phyloP scores from a whole-genome alignment of 768 basidiomycete genomes.

The Serpula lacrymans region DNA sequence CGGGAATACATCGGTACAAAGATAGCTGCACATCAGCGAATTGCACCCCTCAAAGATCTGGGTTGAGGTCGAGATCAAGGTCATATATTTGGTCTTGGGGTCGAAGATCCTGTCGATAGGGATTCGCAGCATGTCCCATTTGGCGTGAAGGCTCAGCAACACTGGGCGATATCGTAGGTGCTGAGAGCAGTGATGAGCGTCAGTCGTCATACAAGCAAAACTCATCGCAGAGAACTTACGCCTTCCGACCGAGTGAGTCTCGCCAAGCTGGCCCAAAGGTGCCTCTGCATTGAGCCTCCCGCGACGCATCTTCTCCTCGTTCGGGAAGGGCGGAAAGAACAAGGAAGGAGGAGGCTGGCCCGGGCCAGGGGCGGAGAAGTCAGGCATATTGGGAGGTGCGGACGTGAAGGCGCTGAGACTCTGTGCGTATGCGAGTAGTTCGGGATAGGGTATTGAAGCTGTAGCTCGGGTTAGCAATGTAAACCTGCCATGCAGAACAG shows the following conservation, averaged over 20 bases:
- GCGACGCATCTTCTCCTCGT: constrained; percentile 87
- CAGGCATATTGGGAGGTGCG: constrained; percentile 85
- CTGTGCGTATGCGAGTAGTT: constrained; percentile 80
- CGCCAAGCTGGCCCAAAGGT: constrained; percentile 72
- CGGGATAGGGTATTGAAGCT: constrained; percentile 82
- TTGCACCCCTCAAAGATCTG: constrained; percentile 70
- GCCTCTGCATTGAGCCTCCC: constrained; percentile 79
- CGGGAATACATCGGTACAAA: too few species aligned
- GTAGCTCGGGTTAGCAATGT: constrained; percentile 3
- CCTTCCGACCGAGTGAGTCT: constrained; percentile 78
- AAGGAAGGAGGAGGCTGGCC: constrained; percentile 74
- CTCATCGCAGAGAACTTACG: constrained; percentile 41
- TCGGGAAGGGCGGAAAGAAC: constrained; percentile 89
- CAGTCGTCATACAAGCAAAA: neutral
- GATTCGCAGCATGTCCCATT: constrained; percentile 51
- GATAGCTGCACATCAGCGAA: too few species aligned
- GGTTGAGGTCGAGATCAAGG: constrained; percentile 81
- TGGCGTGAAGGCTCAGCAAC: constrained; percentile 44
- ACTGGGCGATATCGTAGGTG: constrained; percentile 61
- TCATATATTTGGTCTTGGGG: constrained; percentile 66
- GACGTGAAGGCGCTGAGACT: constrained; percentile 84
- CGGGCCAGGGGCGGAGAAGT: constrained; percentile 48
- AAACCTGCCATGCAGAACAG: neutral
- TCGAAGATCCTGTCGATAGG: constrained; percentile 69
- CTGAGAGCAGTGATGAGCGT: constrained; percentile 29